These are phyloP conservation scores for Thelephora terrestris DNA, from an alignment of 1,284 basidiomycete species.

Conservation along the genomic window DNA sequence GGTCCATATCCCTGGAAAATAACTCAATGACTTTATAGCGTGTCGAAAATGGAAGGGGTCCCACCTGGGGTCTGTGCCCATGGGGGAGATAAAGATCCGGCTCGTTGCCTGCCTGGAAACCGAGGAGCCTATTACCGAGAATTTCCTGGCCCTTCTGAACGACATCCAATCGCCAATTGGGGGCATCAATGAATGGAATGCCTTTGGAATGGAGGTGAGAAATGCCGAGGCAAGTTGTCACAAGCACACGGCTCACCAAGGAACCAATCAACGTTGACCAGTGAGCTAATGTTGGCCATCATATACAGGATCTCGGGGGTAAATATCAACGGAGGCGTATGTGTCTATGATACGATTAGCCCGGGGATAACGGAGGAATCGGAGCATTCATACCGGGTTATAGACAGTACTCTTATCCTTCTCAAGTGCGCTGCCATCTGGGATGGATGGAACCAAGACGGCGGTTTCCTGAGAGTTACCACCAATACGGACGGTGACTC, in stretches of 20 bases:
- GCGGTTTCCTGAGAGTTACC: conserved; percentile 69
- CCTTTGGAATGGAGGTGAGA: conserved; percentile 12
- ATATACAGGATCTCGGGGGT: conserved; percentile 32
- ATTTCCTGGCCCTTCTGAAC: conserved; percentile 38
- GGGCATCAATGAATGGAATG: conserved; percentile 42
- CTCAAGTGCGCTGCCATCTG: conserved; percentile 11
- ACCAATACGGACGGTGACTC: conserved; percentile 51
- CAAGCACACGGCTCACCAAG: conserved; percentile 20
- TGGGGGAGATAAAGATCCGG: conserved; percentile 50
- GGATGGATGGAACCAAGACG: conserved; percentile 28
- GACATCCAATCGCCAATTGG: conserved; percentile 42
- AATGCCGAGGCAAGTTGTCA: not conserved
- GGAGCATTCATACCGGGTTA: conserved; percentile 10
- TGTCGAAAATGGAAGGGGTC: too few species aligned
- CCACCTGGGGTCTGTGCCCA: conserved; percentile 23
- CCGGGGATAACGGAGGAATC: conserved; percentile 14
- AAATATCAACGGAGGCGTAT: conserved; percentile 36
- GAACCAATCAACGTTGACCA: conserved; percentile 33
- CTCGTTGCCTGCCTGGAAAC: conserved; percentile 59
- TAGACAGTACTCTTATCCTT: conserved; percentile 11
- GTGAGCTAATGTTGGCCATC: conserved; percentile 30
- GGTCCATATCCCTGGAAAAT: too few species aligned
- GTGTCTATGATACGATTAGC: conserved; percentile 31
- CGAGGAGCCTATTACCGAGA: conserved; percentile 49
- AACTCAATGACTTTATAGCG: too few species aligned